These are phyloP conservation scores for Crithidia expoeki DNA, from an alignment of 208 protist genomes.

Conservation along the genomic window DNA sequence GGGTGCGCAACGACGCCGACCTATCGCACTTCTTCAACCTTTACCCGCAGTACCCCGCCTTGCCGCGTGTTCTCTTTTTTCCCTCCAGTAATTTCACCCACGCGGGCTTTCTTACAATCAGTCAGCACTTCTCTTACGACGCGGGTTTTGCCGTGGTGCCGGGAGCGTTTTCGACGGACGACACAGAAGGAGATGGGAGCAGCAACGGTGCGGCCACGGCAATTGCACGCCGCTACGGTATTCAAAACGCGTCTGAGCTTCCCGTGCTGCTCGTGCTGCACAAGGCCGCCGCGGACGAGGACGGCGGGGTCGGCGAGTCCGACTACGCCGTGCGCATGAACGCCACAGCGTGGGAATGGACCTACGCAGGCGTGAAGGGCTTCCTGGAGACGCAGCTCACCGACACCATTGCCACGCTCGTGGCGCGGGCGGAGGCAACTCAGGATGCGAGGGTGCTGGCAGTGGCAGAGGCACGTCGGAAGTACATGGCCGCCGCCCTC, in stretches of 20 bases:
- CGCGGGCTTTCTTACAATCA: slow-evolving; percentile 31
- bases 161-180: slow-evolving; percentile 20
- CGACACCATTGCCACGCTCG: slow-evolving; percentile 11
- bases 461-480: slow-evolving; percentile 14
- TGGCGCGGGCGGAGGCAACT: slow-evolving; percentile 16
- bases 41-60: slow-evolving; percentile 33
- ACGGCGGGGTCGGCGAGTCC: slow-evolving; percentile 8
- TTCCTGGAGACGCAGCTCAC: slow-evolving; percentile 23
- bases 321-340: slow-evolving; percentile 34
- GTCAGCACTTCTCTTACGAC: slow-evolving; percentile 35
- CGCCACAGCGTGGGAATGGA: neutral
- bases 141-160: slow-evolving; percentile 56
- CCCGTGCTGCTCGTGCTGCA: slow-evolving; percentile 43
- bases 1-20: slow-evolving; percentile 43
- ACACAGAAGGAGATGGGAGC: neutral
- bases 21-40: slow-evolving; percentile 33
- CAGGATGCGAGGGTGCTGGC: neutral
- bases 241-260: slow-evolving; percentile 25
- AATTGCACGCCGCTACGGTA: slow-evolving; percentile 44
- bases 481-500: slow-evolving; percentile 18
- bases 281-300: slow-evolving; percentile 11
- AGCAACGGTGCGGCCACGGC: neutral
- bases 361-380: slow-evolving; percentile 14
- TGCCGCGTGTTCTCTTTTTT: slow-evolving; percentile 60
- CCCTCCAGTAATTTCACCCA: slow-evolving; percentile 24